Base-by-base conservation (phyloP, 352 stramenopile species). In the Achlya hypogyna region DNA sequence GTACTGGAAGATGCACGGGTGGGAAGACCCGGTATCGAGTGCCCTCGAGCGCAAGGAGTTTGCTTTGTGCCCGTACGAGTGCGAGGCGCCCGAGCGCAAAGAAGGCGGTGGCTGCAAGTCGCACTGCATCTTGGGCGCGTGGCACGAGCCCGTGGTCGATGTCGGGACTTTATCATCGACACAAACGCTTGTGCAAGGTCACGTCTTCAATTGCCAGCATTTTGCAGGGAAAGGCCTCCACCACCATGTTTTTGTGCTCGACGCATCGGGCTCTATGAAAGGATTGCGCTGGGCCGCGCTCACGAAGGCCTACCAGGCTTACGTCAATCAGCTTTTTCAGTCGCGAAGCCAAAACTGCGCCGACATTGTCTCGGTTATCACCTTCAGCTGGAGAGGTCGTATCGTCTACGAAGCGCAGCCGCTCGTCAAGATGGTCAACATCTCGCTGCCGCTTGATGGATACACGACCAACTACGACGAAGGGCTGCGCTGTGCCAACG, bases 231-330 rank as follows among this genome's bases (percentile, higher is more conserved):
- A 73, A 9, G 77, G 72, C 10, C 78, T 84, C 43, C 79, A 85
- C 62, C 83, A 94, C 47, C 85, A 92, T 43, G 72, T 94, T 5
- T 89, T 94, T 31, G 81, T 94, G 40, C 49, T 93, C 18, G 85
- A 94, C 53, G 75, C 71, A 35, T 92, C 85, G 5, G 80, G 82
- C 0, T 94, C 85, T n/a, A 94, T 94, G 83, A 53, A 34, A 5
- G 82, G 85, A 1, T 60, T 27, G 16, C 79, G 80, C 2, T 92
- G 85, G 85, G 28, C 51, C 22, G 68, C 79, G 22, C 71, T 94
- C 23, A 73, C 86, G 31, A 72, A 65, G 6, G 85, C 80, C 1
- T 85, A 84, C 63, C 69, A 70, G 10, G 79, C 82, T 54, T 94
- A 87, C 51, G 45, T 94, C 2, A 71, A 79, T 47, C 88, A 91